A percentile compares a stretch with the other conserved stretches of the same genome.
phyloP scores from a whole-genome alignment of 139 green algal species.

The Closterium sp. region DNA sequence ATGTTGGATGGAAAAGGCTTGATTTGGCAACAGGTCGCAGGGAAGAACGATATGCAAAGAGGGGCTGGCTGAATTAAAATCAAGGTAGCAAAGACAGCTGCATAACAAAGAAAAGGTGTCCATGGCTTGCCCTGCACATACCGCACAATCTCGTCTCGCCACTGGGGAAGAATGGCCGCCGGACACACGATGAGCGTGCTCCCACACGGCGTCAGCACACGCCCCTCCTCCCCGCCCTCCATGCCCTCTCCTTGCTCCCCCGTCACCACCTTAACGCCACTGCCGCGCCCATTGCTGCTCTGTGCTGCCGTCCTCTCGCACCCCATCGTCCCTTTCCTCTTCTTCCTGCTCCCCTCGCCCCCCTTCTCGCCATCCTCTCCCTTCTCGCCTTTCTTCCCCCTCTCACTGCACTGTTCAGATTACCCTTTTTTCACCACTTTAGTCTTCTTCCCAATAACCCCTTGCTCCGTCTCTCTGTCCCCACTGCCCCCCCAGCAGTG shows the following conservation, averaged over 20 bases:
- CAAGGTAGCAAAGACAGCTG: not conserved
- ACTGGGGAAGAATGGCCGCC: slow-evolving; percentile 82
- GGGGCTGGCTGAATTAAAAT: too few species aligned
- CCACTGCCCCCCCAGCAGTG: slow-evolving; percentile 51
- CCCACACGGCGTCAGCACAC: not conserved
- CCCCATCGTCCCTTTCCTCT: not conserved
- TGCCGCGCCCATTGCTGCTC: not conserved
- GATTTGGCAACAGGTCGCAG: too few species aligned
- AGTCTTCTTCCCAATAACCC: not conserved
- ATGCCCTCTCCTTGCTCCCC: slow-evolving; percentile 10
- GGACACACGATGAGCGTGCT: slow-evolving; percentile 82
- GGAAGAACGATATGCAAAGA: too few species aligned
- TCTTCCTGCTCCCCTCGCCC: not conserved
- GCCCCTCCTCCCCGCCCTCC: not conserved
- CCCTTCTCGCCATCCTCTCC: not conserved
- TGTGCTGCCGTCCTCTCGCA: not conserved
- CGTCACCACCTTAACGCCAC: not conserved
- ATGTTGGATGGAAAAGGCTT: too few species aligned
- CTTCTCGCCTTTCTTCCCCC: not conserved
- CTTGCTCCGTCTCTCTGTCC: not conserved
- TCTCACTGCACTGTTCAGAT: not conserved
- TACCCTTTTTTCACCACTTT: not conserved
- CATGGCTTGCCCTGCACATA: not conserved
- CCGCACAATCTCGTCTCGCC: slow-evolving; percentile 64
- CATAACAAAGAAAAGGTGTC: not conserved